phyloP scores from a whole-genome alignment of 306 rosid genomes.

The Cicer judaicum region DNA sequence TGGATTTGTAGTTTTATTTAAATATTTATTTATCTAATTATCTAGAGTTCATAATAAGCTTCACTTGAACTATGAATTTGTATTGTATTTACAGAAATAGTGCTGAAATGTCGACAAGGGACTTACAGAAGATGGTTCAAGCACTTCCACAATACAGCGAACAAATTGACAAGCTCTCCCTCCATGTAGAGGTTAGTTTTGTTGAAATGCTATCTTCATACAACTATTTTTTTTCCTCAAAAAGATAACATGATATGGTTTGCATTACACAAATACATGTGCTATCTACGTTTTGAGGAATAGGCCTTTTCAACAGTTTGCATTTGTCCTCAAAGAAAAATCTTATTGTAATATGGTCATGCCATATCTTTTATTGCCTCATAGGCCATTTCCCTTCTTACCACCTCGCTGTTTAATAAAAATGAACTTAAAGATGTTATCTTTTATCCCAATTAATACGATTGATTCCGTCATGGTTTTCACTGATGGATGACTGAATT shows the following conservation, averaged over 20 bases:
- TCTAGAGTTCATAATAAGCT: constrained; percentile 13
- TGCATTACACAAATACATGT: constrained; percentile 26
- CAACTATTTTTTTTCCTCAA: background rate
- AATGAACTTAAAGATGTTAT: background rate
- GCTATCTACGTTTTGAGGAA: constrained; percentile 21
- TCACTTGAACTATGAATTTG: constrained; percentile 35
- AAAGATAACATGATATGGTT: constrained; percentile 33
- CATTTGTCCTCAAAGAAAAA: constrained; percentile 25
- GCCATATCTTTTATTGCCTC: constrained; percentile 6
- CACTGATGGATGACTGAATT: constrained; percentile 11
- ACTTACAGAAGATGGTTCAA: constrained; percentile 94
- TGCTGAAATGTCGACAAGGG: constrained; percentile 85
- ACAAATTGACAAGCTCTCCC: constrained; percentile 94
- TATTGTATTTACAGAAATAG: constrained; percentile 58
- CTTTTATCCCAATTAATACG: constrained; percentile 14
- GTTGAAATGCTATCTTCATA: constrained; percentile 27
- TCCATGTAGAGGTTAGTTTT: constrained; percentile 89
- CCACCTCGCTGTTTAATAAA: background rate
- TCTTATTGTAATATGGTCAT: constrained; percentile 6
- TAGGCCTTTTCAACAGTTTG: constrained; percentile 26
- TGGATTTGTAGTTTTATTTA: constrained; percentile 31
- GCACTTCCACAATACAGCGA: constrained; percentile 99
- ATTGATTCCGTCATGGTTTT: constrained; percentile 29
- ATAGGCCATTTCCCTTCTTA: background rate
- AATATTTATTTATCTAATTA: constrained; percentile 34